Conservation (phyloP, 768 basidiomycete species). For the Strobilomyces echinocephalus region DNA sequence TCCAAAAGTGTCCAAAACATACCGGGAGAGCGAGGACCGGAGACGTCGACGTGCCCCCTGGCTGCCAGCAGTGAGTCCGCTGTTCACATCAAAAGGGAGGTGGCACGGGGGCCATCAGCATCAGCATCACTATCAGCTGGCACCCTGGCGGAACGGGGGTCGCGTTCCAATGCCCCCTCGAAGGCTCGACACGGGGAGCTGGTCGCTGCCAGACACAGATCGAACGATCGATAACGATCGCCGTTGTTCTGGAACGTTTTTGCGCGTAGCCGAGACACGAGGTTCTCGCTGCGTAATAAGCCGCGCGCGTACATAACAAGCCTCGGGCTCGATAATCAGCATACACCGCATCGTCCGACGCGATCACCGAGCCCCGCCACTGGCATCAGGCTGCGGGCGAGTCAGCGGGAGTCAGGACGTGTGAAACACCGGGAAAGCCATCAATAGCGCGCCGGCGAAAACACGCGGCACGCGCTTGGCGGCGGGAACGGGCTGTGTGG, state of each 20-base stretch:
- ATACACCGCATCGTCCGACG: not conserved
- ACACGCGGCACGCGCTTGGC: slow-evolving; percentile 19
- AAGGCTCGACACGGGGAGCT: not conserved
- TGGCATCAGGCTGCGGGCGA: not conserved
- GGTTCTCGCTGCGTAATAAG: slow-evolving; percentile 8
- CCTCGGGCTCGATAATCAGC: not conserved
- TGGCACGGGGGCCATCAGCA: not conserved
- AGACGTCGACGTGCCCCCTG: not conserved
- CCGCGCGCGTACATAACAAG: not conserved
- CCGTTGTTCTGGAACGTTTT: slow-evolving; percentile 6
- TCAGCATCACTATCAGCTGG: not conserved
- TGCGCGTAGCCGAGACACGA: slow-evolving; percentile 4
- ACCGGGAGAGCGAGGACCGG: not conserved
- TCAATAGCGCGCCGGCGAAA: slow-evolving; percentile 9
- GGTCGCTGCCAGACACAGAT: not conserved
- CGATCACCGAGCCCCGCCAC: not conserved
- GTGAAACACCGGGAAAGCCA: not conserved
- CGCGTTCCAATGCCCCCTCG: too few species aligned
- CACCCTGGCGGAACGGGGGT: too few species aligned
- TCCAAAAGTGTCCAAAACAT: not conserved
- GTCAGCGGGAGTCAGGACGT: not conserved
- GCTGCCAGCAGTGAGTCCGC: not conserved
- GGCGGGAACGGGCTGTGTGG: slow-evolving; percentile 16
- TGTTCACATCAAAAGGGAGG: not conserved
- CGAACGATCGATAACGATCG: slow-evolving; percentile 15